These are phyloP conservation scores for Dichotomocladium elegans DNA, from an alignment of 371 early-diverging fungal species.

Conservation along the genomic window DNA sequence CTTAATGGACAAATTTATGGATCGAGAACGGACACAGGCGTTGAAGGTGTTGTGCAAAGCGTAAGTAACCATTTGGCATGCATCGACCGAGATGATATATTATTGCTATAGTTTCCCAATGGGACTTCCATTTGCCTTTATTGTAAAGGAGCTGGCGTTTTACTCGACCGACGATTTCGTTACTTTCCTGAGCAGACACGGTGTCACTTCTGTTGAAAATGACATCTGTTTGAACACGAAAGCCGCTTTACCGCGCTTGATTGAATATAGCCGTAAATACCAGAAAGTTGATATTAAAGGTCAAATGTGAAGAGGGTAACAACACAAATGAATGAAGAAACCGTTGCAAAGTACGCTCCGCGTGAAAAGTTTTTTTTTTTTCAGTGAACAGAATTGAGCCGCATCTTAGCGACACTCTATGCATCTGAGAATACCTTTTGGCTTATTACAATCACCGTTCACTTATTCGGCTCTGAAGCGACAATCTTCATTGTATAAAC, in stretches of 20 bases:
- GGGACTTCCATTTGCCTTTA: conserved; percentile 33
- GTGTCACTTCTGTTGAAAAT: neutral
- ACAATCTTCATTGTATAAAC: too few relatives aligned
- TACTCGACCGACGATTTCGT: conserved; percentile 19
- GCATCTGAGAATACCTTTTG: too few relatives aligned
- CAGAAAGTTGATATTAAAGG: conserved; percentile 69
- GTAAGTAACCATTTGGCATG: conserved; percentile 34
- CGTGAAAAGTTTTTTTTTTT: too few relatives aligned
- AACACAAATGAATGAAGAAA: too few relatives aligned
- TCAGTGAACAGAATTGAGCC: too few relatives aligned
- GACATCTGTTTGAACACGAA: conserved; percentile 45
- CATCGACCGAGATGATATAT: neutral
- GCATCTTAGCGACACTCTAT: too few relatives aligned
- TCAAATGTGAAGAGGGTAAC: conserved; percentile 40
- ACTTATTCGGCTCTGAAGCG: too few relatives aligned
- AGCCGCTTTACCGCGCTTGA: conserved; percentile 35
- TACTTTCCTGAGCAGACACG: conserved; percentile 37
- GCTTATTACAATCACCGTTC: too few relatives aligned
- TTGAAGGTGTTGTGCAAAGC: conserved; percentile 63
- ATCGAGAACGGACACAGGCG: conserved; percentile 78
- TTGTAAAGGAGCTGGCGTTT: conserved; percentile 48
- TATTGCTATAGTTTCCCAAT: conserved; percentile 31
- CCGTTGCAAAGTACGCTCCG: too few relatives aligned
- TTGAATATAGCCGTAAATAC: conserved; percentile 46
- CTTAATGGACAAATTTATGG: conserved; percentile 87